Evolutionary conservation across 768 basidiomycete species (phyloP).

Genomic region (Auriscalpium orientale): DNA sequence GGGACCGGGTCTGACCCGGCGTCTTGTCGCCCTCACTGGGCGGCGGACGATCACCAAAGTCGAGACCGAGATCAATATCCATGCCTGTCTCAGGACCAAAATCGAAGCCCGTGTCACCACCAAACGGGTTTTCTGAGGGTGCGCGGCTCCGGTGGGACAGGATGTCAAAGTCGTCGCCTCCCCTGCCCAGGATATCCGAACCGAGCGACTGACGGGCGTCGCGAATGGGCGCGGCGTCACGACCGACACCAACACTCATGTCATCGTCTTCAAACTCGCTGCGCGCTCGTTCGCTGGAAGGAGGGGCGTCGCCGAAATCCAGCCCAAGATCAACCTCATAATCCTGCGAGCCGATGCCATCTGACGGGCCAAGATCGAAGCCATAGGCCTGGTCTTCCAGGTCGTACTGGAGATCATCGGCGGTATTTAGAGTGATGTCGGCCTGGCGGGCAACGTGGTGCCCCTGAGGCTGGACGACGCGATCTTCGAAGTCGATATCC

Average conservation of each 20-base stretch:
- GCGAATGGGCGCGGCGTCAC: slow-evolving; percentile 51
- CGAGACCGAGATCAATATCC: slow-evolving; percentile 64
- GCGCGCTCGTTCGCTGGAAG: slow-evolving; percentile 11
- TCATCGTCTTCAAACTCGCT: slow-evolving; percentile 36
- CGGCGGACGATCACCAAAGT: slow-evolving; percentile 52
- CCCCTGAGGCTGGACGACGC: slow-evolving; percentile 56
- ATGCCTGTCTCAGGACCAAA: slow-evolving; percentile 34
- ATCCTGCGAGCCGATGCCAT: slow-evolving; percentile 84
- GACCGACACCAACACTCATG: slow-evolving; percentile 69
- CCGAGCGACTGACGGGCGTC: slow-evolving; percentile 48
- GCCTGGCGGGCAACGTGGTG: slow-evolving; percentile 80
- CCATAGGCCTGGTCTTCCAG: slow-evolving; percentile 49
- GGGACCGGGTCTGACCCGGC: slow-evolving; percentile 55
- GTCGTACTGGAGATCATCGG: slow-evolving; percentile 66
- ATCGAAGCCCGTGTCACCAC: slow-evolving; percentile 42
- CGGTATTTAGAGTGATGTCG: slow-evolving; percentile 81
- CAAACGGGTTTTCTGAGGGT: slow-evolving; percentile 60
- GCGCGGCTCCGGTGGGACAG: slow-evolving; percentile 61
- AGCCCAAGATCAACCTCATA: slow-evolving; percentile 74
- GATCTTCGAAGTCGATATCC: slow-evolving; percentile 74
- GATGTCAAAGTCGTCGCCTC: slow-evolving; percentile 50
- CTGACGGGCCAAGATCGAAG: slow-evolving; percentile 73
- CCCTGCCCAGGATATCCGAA: slow-evolving; percentile 48
- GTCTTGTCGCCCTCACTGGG: slow-evolving; percentile 42
- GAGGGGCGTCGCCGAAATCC: slow-evolving; percentile 53